Base-by-base conservation (phyloP, 208 protist genomes). In the Wallacemonas sp. region DNA sequence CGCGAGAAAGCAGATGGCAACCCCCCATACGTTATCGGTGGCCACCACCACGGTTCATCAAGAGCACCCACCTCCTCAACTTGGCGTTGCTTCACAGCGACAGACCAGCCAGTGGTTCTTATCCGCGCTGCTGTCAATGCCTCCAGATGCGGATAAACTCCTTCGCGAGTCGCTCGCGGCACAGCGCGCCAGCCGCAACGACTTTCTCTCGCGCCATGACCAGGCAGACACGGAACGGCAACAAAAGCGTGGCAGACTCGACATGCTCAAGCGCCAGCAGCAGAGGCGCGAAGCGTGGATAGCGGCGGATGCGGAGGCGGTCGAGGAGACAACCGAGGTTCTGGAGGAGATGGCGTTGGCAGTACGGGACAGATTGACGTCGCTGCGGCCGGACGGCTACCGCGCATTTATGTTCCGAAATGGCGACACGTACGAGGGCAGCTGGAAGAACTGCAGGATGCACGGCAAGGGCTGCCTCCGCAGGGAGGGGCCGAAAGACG, bases 391-490 rank as follows among this genome's bases (percentile, higher is more conserved):
- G 5, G 84, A 91, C 26, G 90, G 90, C 46, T 88, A 93, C 64
- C 90, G 93, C 67, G 74, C 84, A 22, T 89, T 93, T 66, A 73
- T 80, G 2, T 93, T 95, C 64, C 79, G 80, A 19, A 94, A 95
- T 39, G 82, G 77, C 12, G 81, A 93, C 49, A 64, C 84, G 27
- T 97, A 97, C 79, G 87, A 94, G 64, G 94, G 94, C 6, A 65
- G 86, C 58, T 97, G 94, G 91, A 92, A 93, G 62, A 88, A 91
- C 66, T 80, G 79, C 69, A 67, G 69, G 33, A 80, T 91, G 72
- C 86, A 97, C 77, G 94, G 94, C 44, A 87, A 77, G 15, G 94
- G 95, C 21, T 75, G 59, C 34, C 47, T 93, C 62, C 74, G 75
- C 1, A 81, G 86, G 11, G 44, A 68, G 21, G 74, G 54, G 31